Evolutionary conservation across 768 basidiomycete species (phyloP).

Genomic region (Lyophyllum semitale): DNA sequence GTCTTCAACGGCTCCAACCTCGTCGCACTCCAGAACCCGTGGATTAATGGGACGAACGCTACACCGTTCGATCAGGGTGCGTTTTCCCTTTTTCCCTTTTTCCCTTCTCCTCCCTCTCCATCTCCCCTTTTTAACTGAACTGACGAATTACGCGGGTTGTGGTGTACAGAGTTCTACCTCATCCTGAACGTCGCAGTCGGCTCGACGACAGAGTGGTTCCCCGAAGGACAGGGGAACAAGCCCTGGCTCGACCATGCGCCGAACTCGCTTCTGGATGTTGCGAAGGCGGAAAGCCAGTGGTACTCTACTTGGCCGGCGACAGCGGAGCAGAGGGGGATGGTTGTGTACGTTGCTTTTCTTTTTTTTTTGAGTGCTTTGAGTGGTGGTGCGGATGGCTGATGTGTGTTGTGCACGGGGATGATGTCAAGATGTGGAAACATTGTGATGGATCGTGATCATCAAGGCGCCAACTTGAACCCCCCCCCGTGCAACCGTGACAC

Average conservation of each 20-base stretch:
- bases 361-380: constrained; percentile 1
- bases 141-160: no score
- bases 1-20: constrained; percentile 40
- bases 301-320: constrained; percentile 72
- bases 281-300: constrained; percentile 60
- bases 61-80: constrained; percentile 81
- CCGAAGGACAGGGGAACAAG: constrained; percentile 77
- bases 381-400: not conserved
- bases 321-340: constrained; percentile 63
- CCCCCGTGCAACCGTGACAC: no score
- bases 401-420: constrained; percentile 42
- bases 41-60: constrained; percentile 70
- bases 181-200: constrained; percentile 82
- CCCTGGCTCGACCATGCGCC: constrained; percentile 73
- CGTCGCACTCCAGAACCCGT: constrained; percentile 67
- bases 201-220: constrained; percentile 89
- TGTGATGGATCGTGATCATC: constrained; percentile 31
- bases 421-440: constrained; percentile 61
- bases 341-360: constrained; percentile 50
- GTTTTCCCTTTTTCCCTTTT: constrained; percentile 19
- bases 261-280: constrained; percentile 71
- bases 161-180: constrained; percentile 76
- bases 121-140: no score
- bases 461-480: no score
- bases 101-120: not conserved